Conservation (phyloP, 1,139 yeast genomes). For the Lodderomyces margitis region DNA sequence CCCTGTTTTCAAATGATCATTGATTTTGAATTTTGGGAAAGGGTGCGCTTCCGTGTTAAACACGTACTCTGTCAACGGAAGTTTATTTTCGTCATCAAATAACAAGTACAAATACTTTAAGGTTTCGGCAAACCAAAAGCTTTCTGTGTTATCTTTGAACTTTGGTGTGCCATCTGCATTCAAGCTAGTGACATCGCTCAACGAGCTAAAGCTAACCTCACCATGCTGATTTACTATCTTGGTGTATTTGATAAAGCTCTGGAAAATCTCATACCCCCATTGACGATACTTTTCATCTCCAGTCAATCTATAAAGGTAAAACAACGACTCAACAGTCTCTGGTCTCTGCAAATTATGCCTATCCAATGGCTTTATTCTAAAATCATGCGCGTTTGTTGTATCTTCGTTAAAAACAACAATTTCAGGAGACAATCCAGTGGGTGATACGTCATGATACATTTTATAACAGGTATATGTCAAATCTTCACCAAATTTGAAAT, state of each 20-base stretch:
- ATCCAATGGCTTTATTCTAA: constrained; percentile 67
- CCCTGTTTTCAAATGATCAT: constrained; percentile 58
- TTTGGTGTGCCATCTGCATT: constrained; percentile 34
- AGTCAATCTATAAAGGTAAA: constrained; percentile 76
- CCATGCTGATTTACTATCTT: constrained; percentile 51
- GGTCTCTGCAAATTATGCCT: constrained; percentile 89
- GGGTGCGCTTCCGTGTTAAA: constrained; percentile 96
- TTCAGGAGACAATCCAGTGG: constrained; percentile 85
- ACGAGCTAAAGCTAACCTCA: constrained; percentile 59
- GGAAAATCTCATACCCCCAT: constrained; percentile 89
- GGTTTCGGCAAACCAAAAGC: constrained; percentile 94
- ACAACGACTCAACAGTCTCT: constrained; percentile 89
- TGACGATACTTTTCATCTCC: constrained; percentile 78
- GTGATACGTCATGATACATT: constrained; percentile 64
- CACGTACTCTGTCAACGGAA: constrained; percentile 66
- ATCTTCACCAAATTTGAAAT: constrained; percentile 70
- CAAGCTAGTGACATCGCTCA: constrained; percentile 64
- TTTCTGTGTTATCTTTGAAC: constrained; percentile 75
- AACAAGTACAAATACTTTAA: constrained; percentile 81
- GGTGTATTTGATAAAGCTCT: constrained; percentile 63
- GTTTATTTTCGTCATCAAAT: constrained; percentile 61
- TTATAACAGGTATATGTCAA: constrained; percentile 79
- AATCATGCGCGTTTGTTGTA: constrained; percentile 43
- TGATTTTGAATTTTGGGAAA: constrained; percentile 67
- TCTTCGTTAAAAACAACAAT: constrained; percentile 72